Conservation (phyloP, 2,329 filamentous ascomycete species). For the Trichophyton schoenleinii region DNA sequence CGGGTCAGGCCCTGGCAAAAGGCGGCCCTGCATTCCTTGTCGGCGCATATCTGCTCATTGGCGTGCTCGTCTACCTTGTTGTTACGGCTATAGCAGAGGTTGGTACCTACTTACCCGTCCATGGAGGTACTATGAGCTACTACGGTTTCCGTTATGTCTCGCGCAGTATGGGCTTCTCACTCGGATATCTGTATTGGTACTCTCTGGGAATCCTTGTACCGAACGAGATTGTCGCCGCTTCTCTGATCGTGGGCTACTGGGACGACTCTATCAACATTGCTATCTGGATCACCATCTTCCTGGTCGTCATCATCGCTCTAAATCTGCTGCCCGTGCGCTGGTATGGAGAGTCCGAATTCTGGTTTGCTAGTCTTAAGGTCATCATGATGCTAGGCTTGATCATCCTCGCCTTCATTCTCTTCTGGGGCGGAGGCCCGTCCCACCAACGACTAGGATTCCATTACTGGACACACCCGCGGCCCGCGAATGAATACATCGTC, state of each 20-base stretch:
- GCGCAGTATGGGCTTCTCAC: conserved; percentile 31
- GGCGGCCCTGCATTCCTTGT: conserved; percentile 42
- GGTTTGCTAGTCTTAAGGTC: conserved; percentile 42
- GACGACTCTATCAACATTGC: conserved; percentile 31
- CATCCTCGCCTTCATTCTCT: conserved; percentile 42
- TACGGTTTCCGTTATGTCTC: conserved; percentile 34
- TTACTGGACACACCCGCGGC: conserved; percentile 39
- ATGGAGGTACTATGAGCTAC: conserved; percentile 34
- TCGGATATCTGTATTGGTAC: conserved; percentile 39
- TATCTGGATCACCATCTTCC: conserved; percentile 44
- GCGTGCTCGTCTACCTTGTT: conserved; percentile 34
- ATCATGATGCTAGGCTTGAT: conserved; percentile 41
- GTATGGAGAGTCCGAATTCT: conserved; percentile 45
- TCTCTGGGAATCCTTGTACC: conserved; percentile 36
- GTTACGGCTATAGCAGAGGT: conserved; percentile 36
- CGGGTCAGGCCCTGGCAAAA: conserved; percentile 41
- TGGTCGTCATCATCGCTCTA: conserved; percentile 44
- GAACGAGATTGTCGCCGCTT: conserved; percentile 53
- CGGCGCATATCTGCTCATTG: conserved; percentile 41
- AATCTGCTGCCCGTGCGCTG: conserved; percentile 38
- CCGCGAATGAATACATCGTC: conserved; percentile 39
- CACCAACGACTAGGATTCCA: conserved; percentile 40
- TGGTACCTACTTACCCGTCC: conserved; percentile 32
- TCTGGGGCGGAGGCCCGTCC: conserved; percentile 44
- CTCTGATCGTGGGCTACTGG: conserved; percentile 56